These are phyloP conservation scores for Beauveria sp. DNA, from an alignment of 2,329 filamentous ascomycete genomes.

Conservation along the genomic window DNA sequence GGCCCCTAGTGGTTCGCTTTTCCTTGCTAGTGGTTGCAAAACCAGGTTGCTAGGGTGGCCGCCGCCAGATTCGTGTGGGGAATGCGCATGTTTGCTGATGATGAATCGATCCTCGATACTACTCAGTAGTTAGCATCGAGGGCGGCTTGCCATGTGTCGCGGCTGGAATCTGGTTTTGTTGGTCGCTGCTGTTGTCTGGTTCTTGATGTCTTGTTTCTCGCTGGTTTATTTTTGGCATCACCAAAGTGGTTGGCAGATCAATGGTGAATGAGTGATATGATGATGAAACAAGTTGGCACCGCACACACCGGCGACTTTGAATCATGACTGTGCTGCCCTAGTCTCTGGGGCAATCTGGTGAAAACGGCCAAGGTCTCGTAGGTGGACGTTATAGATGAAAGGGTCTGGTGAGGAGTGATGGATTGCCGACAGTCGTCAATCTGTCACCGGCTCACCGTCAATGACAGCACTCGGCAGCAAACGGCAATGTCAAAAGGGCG, in stretches of 20 bases:
- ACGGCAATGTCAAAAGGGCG: too few species aligned
- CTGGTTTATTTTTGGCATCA: not conserved
- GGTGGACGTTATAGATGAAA: not conserved
- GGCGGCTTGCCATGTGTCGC: not conserved
- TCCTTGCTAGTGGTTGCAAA: not conserved
- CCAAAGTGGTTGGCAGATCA: not conserved
- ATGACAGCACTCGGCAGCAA: too few species aligned
- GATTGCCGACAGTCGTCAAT: too few species aligned
- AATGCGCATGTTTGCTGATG: not conserved
- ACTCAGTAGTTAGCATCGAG: too few species aligned
- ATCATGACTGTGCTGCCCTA: not conserved
- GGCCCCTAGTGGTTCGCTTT: too few species aligned
- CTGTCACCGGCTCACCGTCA: too few species aligned
- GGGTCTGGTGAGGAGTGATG: not conserved
- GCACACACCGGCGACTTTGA: not conserved
- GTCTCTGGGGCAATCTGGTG: not conserved
- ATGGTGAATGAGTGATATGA: not conserved
- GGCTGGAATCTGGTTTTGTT: not conserved
- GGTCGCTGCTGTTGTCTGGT: not conserved
- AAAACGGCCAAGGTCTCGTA: not conserved
- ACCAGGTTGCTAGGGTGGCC: not conserved
- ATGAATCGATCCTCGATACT: not conserved
- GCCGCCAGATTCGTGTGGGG: not conserved
- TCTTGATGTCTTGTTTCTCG: not conserved
- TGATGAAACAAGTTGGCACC: not conserved